Percentiles rank a stretch among this genome's conserved stretches.
Evolutionary conservation across 352 stramenopile genomes (phyloP).

Genomic region (Phytophthora pistaciae): DNA sequence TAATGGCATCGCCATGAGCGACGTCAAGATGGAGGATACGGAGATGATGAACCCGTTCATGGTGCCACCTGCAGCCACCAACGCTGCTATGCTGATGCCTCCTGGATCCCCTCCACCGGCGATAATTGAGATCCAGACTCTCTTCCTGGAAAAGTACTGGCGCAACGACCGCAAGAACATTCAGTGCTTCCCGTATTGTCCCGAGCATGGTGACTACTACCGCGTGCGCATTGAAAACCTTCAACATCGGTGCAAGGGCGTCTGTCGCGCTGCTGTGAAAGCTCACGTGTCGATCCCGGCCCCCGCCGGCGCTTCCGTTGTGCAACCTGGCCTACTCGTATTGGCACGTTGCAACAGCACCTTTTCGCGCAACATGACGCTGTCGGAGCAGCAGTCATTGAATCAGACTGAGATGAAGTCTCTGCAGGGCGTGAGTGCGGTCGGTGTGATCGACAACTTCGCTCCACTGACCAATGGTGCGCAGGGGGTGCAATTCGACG

Average conservation of each 20-base stretch:
- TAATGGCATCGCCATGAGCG: slow-evolving; percentile 18
- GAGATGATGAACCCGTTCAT: slow-evolving; percentile 71
- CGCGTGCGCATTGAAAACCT: slow-evolving; percentile 88
- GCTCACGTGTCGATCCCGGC: slow-evolving; percentile 70
- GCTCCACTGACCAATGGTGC: slow-evolving; percentile 37
- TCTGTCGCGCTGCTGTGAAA: slow-evolving; percentile 85
- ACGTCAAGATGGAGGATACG: slow-evolving; percentile 40
- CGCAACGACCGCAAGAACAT: slow-evolving; percentile 94
- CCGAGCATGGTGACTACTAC: slow-evolving; percentile 92
- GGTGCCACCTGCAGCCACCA: slow-evolving; percentile 18
- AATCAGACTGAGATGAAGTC: slow-evolving; percentile 71
- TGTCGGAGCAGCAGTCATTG: slow-evolving; percentile 61
- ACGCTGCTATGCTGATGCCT: slow-evolving; percentile 21
- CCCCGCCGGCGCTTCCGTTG: slow-evolving; percentile 21
- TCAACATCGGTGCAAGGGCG: slow-evolving; percentile 85
- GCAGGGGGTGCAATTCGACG: slow-evolving; percentile 71
- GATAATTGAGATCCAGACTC: slow-evolving; percentile 80
- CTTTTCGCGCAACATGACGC: slow-evolving; percentile 72
- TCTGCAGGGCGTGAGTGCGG: slow-evolving; percentile 72
- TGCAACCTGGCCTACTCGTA: slow-evolving; percentile 59
- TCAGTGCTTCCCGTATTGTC: slow-evolving; percentile 92
- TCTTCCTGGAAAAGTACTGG: slow-evolving; percentile 92
- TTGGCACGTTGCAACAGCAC: slow-evolving; percentile 87
- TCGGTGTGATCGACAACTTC: slow-evolving; percentile 73
- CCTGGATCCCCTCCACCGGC: slow-evolving; percentile 39